A percentile compares a stretch with the other conserved stretches of the same genome.
phyloP scores from a whole-genome alignment of 2,329 filamentous ascomycete species.

The Albophoma yamanashiensis region DNA sequence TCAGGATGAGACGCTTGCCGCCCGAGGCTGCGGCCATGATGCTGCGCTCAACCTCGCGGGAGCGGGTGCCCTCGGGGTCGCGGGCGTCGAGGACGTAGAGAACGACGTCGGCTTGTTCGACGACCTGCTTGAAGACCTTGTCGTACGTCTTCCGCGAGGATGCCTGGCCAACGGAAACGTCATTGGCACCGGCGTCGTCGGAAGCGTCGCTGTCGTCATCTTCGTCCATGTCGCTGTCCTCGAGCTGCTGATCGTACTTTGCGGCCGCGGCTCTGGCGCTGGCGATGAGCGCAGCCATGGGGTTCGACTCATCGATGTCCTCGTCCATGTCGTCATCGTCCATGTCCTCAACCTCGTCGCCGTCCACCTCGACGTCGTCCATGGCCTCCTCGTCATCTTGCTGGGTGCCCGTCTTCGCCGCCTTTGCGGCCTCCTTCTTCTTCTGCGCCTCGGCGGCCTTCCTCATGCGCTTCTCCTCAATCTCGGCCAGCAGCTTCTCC shows the following conservation, averaged over 20 bases:
- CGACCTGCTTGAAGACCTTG: slow-evolving; percentile 90
- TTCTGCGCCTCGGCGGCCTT: slow-evolving; percentile 72
- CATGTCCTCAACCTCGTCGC: slow-evolving; percentile 36
- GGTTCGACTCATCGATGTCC: slow-evolving; percentile 63
- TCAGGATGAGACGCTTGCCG: slow-evolving; percentile 78
- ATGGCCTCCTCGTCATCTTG: slow-evolving; percentile 27
- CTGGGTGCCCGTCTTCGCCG: slow-evolving; percentile 43
- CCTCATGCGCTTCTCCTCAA: slow-evolving; percentile 73
- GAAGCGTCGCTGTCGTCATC: slow-evolving; percentile 28
- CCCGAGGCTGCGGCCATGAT: slow-evolving; percentile 80
- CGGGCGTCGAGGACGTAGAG: slow-evolving; percentile 89
- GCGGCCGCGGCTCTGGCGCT: slow-evolving; percentile 71
- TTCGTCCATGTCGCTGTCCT: slow-evolving; percentile 47
- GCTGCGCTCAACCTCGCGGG: slow-evolving; percentile 79
- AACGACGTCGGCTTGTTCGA: slow-evolving; percentile 80
- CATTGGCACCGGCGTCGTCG: slow-evolving; percentile 45
- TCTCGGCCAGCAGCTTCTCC: slow-evolving; percentile 86
- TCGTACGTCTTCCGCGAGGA: slow-evolving; percentile 80
- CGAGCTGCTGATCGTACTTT: slow-evolving; percentile 58
- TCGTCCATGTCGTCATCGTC: slow-evolving; percentile 42
- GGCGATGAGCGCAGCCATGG: slow-evolving; percentile 83
- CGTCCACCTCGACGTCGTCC: slow-evolving; percentile 33
- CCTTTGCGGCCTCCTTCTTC: slow-evolving; percentile 62
- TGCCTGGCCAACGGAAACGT: slow-evolving; percentile 40
- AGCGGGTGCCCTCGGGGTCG: slow-evolving; percentile 83